Base-by-base conservation (phyloP, 176 grass and related monocot species). In the Hyparrhenia diplandra region DNA sequence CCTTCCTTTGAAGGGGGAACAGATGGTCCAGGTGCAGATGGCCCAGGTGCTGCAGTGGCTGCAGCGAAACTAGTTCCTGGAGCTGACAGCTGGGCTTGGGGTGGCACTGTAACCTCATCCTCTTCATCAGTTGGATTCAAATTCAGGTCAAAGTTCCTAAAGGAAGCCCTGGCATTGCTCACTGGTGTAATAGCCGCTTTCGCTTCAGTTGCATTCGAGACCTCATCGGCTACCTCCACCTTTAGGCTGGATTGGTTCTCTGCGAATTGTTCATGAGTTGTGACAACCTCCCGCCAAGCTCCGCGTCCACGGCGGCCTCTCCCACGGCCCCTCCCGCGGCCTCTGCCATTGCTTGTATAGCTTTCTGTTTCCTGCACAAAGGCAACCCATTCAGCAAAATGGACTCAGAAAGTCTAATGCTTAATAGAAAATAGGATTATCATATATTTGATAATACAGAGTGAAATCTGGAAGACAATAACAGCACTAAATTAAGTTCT, bases 81-180 rank as follows among this genome's bases (percentile, higher is more conserved):
- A 77, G 43, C 57, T 58, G 83, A 25, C 6, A 58, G 45, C 37
- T 76, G 80, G 42, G 43, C 57, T 23, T 69, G 37, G 1, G 7
- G 69, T 37, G 41, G 59, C 13, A 47, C 60, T 47, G 60, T 10
- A 69, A 27, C 64, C 34, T 76, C 73, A 57, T 78, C 79, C 4
- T 79, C 80, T 49, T 70, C 83, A 42, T 86, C 83, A 68, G 25
- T 40, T 40, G 86, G 82, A 51, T 85, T 84, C 41, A 91, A 62
- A 74, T 94, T 94, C 63, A 94, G 84, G 81, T 94, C 92, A 55
- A 91, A 67, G 89, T 87, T 89, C 62, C 86, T 63, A 5, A 87
- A 21, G 51, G 77, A 61, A 34, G 77, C 29, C 73, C 77, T 87
- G 40, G 80, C 87, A 74, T 71, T 85, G 84, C 84, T 85, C 55